These are phyloP conservation scores for Apophysomyces trapeziformis DNA, from an alignment of 371 early-diverging fungal genomes.

Conservation along the genomic window DNA sequence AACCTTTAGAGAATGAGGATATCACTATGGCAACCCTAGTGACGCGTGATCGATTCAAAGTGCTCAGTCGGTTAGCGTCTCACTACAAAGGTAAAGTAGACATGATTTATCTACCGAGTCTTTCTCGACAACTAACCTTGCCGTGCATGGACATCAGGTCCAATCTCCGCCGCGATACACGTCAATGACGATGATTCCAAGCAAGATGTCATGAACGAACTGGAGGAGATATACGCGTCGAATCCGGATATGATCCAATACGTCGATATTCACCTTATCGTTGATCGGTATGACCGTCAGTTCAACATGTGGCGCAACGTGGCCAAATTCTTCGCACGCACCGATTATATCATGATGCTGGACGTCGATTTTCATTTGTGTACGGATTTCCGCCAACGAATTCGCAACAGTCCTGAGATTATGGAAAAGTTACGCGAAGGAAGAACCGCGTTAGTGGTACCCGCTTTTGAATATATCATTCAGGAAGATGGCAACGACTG, in stretches of 20 bases:
- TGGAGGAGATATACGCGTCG: constrained; percentile 53
- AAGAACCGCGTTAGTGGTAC: constrained; percentile 62
- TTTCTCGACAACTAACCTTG: background rate
- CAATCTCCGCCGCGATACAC: constrained; percentile 72
- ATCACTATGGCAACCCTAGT: constrained; percentile 68
- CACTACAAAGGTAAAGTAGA: constrained; percentile 54
- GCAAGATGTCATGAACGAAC: constrained; percentile 49
- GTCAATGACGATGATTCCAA: constrained; percentile 60
- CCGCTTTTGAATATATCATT: constrained; percentile 67
- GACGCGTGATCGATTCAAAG: constrained; percentile 60
- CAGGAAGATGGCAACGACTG: constrained; percentile 61
- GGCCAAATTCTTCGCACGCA: constrained; percentile 69
- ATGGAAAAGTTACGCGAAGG: constrained; percentile 49
- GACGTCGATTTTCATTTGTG: constrained; percentile 75
- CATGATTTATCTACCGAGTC: background rate
- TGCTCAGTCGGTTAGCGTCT: constrained; percentile 58
- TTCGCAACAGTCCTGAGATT: constrained; percentile 43
- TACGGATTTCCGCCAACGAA: constrained; percentile 58
- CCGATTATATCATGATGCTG: constrained; percentile 71
- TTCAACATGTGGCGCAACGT: constrained; percentile 79
- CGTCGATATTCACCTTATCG: constrained; percentile 68
- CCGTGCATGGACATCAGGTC: constrained; percentile 34
- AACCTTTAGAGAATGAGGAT: constrained; percentile 57
- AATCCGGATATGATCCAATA: constrained; percentile 60
- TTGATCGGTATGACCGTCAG: constrained; percentile 69